Conservation (phyloP, 1,139 yeast species). For the Taphrina sp. region DNA sequence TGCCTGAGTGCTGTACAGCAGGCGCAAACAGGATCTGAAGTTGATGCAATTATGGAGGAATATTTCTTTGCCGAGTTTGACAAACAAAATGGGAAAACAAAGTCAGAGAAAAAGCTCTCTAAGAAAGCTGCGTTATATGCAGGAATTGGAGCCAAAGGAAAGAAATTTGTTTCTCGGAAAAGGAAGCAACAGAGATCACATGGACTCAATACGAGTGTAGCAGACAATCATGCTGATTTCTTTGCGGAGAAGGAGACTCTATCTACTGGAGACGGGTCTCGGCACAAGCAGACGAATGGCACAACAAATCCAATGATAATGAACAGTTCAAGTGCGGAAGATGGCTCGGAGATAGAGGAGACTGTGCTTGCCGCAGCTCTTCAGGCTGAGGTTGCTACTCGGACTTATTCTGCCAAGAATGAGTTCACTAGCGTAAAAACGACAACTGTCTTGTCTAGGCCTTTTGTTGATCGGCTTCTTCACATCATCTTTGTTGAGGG, state of each 20-base stretch:
- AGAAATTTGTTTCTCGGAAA: no score
- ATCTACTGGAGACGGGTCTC: no score
- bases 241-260: no score
- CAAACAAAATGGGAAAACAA: background rate
- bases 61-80: constrained; percentile 5
- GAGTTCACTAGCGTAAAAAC: constrained; percentile 5
- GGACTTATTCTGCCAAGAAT: background rate
- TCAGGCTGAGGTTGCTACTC: background rate
- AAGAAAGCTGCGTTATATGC: no score
- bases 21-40: constrained; percentile 6
- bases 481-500: constrained; percentile 3
- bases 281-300: no score
- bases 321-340: no score
- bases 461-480: constrained; percentile 10
- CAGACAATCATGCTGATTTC: no score
- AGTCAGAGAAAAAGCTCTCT: no score
- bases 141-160: no score
- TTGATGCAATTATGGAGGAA: constrained; percentile 20
- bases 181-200: no score
- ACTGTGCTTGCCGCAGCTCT: background rate
- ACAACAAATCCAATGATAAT: no score
- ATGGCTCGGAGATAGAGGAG: constrained; percentile 11
- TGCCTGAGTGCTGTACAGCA: constrained; percentile 7
- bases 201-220: no score
- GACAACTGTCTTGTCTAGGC: constrained; percentile 4